A percentile compares a stretch with the other conserved stretches of the same genome.
Evolutionary conservation across 2,329 filamentous ascomycete species (phyloP).

Genomic region (Ilyonectria destructans): DNA sequence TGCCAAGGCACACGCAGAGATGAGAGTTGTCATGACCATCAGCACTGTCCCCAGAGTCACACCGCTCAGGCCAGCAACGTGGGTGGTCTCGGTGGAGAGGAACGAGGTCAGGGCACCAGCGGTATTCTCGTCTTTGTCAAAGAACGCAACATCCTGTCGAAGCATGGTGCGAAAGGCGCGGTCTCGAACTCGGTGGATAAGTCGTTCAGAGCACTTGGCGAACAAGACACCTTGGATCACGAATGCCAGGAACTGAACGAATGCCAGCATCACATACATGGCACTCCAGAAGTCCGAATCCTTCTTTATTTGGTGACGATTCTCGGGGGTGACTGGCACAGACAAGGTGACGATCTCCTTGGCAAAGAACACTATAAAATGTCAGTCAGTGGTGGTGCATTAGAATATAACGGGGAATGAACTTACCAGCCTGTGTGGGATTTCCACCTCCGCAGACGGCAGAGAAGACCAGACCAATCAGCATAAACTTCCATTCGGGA

Average conservation of each 20-base stretch:
- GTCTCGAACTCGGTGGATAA: constrained; percentile 88
- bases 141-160: constrained; percentile 93
- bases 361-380: constrained; percentile 84
- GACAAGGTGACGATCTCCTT: constrained; percentile 86
- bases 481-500: constrained; percentile 80
- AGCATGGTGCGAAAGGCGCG: constrained; percentile 89
- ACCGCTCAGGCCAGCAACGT: constrained; percentile 90
- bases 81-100: constrained; percentile 90
- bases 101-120: constrained; percentile 91
- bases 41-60: constrained; percentile 90
- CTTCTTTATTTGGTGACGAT: constrained; percentile 72
- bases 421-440: constrained; percentile 66
- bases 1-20: constrained; percentile 80
- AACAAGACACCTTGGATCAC: constrained; percentile 81
- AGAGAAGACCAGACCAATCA: constrained; percentile 80
- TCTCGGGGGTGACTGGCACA: constrained; percentile 63
- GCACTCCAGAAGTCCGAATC: constrained; percentile 89
- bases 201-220: constrained; percentile 87
- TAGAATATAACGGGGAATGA: background rate
- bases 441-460: constrained; percentile 87
- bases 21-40: constrained; percentile 84
- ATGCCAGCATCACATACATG: constrained; percentile 90
- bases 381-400: constrained; percentile 21
- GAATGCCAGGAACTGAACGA: constrained; percentile 81
- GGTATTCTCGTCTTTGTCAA: constrained; percentile 91